Conservation (phyloP, 192 early-diverging fungal genomes). For the Lobosporangium transversale region DNA sequence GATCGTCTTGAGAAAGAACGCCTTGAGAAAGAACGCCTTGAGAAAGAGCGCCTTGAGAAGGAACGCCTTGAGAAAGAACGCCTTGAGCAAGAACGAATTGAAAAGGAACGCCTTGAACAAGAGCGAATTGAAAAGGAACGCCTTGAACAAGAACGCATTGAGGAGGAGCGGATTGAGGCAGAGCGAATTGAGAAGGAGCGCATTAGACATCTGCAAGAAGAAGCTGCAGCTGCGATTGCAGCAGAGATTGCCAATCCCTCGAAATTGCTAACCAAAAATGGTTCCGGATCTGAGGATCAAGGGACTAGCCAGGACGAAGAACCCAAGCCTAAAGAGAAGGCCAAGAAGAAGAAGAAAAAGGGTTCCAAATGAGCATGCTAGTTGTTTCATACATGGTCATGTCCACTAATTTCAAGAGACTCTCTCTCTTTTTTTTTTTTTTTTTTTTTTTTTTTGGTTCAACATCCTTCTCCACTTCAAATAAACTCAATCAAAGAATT, state of each 20-base stretch:
- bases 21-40: constrained; percentile 21
- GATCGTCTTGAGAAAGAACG: constrained; percentile 13
- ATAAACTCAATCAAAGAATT: too few species aligned
- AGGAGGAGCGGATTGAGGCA: not conserved
- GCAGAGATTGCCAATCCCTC: not conserved
- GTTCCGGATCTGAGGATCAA: constrained; percentile 23
- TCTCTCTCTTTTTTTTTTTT: not conserved
- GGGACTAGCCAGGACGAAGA: constrained; percentile 32
- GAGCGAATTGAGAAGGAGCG: not conserved
- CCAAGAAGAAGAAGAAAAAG: constrained; percentile 49
- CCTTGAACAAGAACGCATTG: constrained; percentile 3
- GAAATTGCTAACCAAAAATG: too few species aligned
- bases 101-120: constrained; percentile 21
- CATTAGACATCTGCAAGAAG: not conserved
- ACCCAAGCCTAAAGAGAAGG: constrained; percentile 12
- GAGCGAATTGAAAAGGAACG: constrained; percentile 13
- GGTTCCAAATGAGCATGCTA: constrained; percentile 6
- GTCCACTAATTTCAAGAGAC: too few species aligned
- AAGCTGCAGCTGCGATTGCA: not conserved
- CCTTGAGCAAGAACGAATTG: constrained; percentile 6
- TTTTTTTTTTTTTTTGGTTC: not conserved
- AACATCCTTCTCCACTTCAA: too few species aligned
- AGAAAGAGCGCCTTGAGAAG: constrained; percentile 15
- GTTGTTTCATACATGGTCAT: not conserved
- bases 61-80: constrained; percentile 17